Conservation (phyloP, 2,329 filamentous ascomycete species). For the Emmonsia crescens region DNA sequence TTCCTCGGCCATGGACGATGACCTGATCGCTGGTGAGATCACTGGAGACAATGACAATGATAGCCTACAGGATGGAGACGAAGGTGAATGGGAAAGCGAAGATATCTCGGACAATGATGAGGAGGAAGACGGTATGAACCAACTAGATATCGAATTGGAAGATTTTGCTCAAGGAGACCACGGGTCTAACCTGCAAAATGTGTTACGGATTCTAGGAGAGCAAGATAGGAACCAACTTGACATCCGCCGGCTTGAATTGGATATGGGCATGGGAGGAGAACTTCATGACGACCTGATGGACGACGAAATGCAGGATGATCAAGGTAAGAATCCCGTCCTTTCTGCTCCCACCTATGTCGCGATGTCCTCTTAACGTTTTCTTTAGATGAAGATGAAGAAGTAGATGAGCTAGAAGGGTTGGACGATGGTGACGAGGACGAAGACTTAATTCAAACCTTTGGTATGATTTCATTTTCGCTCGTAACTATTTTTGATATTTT, state of each 20-base stretch:
- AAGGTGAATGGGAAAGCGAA: conserved; percentile 42
- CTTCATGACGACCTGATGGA: conserved; percentile 32
- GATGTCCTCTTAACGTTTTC: conserved; percentile 23
- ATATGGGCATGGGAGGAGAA: conserved; percentile 39
- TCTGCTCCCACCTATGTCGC: not conserved
- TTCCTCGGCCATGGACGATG: conserved; percentile 49
- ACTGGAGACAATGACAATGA: conserved; percentile 46
- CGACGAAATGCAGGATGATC: conserved; percentile 49
- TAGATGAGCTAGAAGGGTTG: conserved; percentile 24
- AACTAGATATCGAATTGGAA: conserved; percentile 32
- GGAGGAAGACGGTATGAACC: conserved; percentile 33
- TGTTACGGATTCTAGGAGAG: conserved; percentile 35
- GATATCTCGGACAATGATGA: conserved; percentile 37
- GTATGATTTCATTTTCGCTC: conserved; percentile 2
- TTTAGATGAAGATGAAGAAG: conserved; percentile 48
- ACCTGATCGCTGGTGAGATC: conserved; percentile 44
- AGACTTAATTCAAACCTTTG: conserved; percentile 29
- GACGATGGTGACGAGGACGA: conserved; percentile 25
- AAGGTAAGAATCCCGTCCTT: conserved; percentile 33
- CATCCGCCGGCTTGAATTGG: conserved; percentile 33
- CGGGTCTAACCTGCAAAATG: conserved; percentile 35
- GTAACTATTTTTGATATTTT: not conserved
- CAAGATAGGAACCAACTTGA: conserved; percentile 24
- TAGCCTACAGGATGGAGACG: conserved; percentile 37
- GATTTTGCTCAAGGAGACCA: conserved; percentile 31